phyloP scores from a whole-genome alignment of 306 rosid species.

The Delonix regia region DNA sequence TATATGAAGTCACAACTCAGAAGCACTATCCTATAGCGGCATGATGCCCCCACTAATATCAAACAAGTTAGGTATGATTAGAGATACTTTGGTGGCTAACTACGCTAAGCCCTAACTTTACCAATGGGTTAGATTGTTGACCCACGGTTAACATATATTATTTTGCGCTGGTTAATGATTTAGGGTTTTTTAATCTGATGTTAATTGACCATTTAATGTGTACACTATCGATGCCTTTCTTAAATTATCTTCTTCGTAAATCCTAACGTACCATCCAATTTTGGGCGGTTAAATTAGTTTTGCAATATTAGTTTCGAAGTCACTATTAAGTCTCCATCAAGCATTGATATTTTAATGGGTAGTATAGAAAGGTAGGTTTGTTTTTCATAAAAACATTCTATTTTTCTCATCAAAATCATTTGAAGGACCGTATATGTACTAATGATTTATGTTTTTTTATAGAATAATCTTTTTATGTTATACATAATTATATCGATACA shows the following conservation, averaged over 20 bases:
- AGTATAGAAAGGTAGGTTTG: neutral
- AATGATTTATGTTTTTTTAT: neutral
- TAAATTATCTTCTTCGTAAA: neutral
- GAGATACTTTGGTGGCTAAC: neutral
- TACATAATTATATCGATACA: too few species aligned
- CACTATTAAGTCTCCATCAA: neutral
- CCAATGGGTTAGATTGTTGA: constrained; percentile 4
- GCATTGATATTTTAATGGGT: neutral
- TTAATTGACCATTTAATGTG: neutral
- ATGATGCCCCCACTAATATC: constrained; percentile 33
- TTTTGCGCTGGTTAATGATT: neutral
- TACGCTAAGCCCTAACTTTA: constrained; percentile 21
- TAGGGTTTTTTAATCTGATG: neutral
- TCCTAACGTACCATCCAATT: neutral
- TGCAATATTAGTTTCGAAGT: neutral
- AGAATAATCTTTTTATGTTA: neutral
- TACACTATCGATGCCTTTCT: neutral
- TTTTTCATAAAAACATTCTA: neutral
- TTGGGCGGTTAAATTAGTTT: neutral
- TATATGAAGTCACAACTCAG: constrained; percentile 8
- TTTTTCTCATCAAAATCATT: neutral
- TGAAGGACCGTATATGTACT: neutral
- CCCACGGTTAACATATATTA: neutral
- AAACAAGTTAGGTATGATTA: constrained; percentile 27
- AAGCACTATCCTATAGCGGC: constrained; percentile 20